These are phyloP conservation scores for Aureobasidium sp. DNA, from an alignment of 2,329 filamentous ascomycete genomes.

Conservation along the genomic window DNA sequence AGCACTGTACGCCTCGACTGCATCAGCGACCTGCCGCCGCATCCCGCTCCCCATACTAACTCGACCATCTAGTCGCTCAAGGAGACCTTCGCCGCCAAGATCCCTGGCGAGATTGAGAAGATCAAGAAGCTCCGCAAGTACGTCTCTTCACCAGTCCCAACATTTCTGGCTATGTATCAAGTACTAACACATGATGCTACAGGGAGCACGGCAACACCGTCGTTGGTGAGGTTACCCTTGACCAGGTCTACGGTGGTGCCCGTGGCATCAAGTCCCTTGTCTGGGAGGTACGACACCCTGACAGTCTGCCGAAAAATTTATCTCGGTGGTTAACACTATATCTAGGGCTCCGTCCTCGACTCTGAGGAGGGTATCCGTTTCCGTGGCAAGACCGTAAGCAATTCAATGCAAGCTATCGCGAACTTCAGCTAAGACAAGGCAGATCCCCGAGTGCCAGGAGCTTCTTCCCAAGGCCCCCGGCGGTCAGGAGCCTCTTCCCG, in stretches of 20 bases:
- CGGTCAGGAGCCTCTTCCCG: conserved; percentile 17
- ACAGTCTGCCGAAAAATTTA: background rate
- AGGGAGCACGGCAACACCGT: conserved; percentile 95
- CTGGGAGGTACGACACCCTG: conserved; percentile 63
- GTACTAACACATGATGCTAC: conserved; percentile 24
- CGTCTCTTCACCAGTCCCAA: conserved; percentile 31
- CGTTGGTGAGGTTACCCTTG: conserved; percentile 93
- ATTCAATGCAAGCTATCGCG: background rate
- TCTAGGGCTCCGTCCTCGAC: conserved; percentile 82
- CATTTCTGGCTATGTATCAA: conserved; percentile 1
- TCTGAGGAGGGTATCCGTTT: conserved; percentile 99
- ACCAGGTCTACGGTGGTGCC: conserved; percentile 98
- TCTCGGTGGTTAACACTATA: background rate
- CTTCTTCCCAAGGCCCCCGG: conserved; percentile 42
- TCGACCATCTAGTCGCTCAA: conserved; percentile 70
- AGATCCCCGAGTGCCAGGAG: conserved; percentile 97
- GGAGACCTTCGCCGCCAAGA: conserved; percentile 93
- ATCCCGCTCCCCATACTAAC: conserved; percentile 18
- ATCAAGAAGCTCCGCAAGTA: conserved; percentile 98
- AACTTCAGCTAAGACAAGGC: conserved; percentile 17
- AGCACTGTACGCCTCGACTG: conserved; percentile 57
- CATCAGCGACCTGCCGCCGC: conserved; percentile 1
- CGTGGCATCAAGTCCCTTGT: conserved; percentile 98
- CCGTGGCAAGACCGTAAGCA: conserved; percentile 79
- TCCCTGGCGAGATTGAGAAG: conserved; percentile 96